Percentiles rank a stretch among this genome's conserved stretches.
These are phyloP conservation scores for Kazachstania sp. DNA, from an alignment of 1,139 yeast genomes.

Conservation along the genomic window DNA sequence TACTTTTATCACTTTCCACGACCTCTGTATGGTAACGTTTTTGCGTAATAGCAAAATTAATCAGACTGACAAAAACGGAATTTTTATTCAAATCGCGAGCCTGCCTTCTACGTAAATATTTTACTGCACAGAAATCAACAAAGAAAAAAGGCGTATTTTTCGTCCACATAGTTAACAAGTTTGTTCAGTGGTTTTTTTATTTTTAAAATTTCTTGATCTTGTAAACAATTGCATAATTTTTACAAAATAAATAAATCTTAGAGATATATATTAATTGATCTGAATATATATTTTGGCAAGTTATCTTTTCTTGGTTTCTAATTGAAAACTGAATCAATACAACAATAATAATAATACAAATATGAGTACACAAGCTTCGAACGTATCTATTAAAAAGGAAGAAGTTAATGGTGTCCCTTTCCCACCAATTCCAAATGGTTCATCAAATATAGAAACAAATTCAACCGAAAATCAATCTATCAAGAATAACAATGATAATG, in stretches of 20 bases:
- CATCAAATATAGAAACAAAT: not conserved
- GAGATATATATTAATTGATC: not conserved
- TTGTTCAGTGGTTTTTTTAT: not conserved
- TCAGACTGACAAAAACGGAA: no score
- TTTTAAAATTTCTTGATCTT: not conserved
- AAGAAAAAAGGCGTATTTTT: no score
- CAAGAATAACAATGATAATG: not conserved
- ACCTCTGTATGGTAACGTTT: no score
- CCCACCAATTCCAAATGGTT: constrained; percentile 4
- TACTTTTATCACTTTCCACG: no score
- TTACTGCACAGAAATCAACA: no score
- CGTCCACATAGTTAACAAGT: not conserved
- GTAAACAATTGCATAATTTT: constrained; percentile 2
- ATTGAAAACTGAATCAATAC: not conserved
- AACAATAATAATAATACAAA: no score
- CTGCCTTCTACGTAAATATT: not conserved
- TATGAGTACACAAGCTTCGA: constrained; percentile 1
- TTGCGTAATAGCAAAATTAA: no score
- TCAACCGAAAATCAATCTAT: not conserved
- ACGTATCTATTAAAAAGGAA: constrained; percentile 1
- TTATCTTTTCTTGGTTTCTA: not conserved
- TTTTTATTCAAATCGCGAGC: no score
- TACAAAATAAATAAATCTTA: not conserved
- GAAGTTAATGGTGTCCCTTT: constrained; percentile 5
- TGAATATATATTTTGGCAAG: not conserved